Percentiles rank a stretch among this genome's conserved stretches.
Evolutionary conservation across 306 rosid genomes (phyloP).

Genomic region (Rosa chinensis): DNA sequence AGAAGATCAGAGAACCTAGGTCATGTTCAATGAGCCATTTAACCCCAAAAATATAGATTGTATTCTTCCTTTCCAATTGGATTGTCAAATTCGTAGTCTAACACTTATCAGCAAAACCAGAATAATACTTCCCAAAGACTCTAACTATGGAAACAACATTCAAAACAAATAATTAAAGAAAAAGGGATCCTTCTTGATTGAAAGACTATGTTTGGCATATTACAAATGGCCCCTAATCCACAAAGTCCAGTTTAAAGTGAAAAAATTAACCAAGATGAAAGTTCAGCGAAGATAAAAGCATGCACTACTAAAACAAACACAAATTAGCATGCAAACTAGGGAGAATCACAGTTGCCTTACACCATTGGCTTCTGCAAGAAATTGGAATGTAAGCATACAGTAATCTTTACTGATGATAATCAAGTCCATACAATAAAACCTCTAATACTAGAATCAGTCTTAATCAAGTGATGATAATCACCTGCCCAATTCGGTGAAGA

Average conservation of each 20-base stretch:
- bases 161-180: background rate
- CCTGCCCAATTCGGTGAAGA: slow-evolving; percentile 55
- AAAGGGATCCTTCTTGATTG: too few relatives aligned
- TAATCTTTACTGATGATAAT: background rate
- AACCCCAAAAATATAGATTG: background rate
- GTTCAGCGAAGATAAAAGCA: background rate
- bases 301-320: too few relatives aligned
- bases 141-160: background rate
- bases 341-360: background rate
- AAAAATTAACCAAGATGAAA: background rate
- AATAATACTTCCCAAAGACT: background rate
- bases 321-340: background rate
- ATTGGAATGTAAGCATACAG: background rate
- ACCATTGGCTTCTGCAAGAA: background rate
- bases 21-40: background rate
- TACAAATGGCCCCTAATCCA: background rate
- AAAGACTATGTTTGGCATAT: background rate
- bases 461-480: slow-evolving; percentile 11
- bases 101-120: background rate
- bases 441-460: background rate
- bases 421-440: background rate
- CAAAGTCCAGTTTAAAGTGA: background rate
- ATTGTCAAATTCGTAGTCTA: background rate
- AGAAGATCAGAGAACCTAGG: too few relatives aligned
- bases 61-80: background rate